Conservation (phyloP, 2,329 filamentous ascomycete species). For the Pseudogymnoascus sp. region DNA sequence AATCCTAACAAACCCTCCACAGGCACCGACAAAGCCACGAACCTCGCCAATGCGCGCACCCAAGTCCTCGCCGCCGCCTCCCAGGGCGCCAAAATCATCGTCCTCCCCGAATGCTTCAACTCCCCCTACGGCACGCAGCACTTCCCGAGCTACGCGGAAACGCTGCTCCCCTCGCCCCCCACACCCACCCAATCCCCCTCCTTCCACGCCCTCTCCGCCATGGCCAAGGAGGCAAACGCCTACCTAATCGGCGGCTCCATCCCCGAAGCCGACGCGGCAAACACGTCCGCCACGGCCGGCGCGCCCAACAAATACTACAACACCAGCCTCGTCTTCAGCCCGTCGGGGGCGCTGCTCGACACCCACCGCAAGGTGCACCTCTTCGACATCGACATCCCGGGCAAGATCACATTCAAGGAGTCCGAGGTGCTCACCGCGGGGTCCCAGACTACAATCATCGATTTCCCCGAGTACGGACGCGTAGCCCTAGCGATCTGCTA, state of each 20-base stretch:
- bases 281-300: conserved; percentile 21
- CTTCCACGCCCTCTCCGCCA: conserved; percentile 72
- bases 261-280: conserved; percentile 63
- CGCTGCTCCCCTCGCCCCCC: conserved; percentile 70
- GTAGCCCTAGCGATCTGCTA: conserved; percentile 93
- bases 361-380: conserved; percentile 91
- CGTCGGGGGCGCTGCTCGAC: conserved; percentile 69
- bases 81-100: conserved; percentile 73
- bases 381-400: conserved; percentile 96
- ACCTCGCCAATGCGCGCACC: conserved; percentile 70
- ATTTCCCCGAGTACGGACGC: conserved; percentile 80
- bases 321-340: conserved; percentile 76
- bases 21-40: conserved; percentile 74
- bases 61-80: conserved; percentile 76
- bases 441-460: conserved; percentile 75
- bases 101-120: conserved; percentile 98
- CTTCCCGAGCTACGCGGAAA: conserved; percentile 89
- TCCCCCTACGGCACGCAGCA: conserved; percentile 87
- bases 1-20: conserved; percentile 18
- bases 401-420: conserved; percentile 86
- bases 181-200: conserved; percentile 64
- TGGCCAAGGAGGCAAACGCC: conserved; percentile 69
- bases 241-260: conserved; percentile 91
- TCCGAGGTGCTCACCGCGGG: conserved; percentile 82
- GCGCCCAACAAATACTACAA: conserved; percentile 71